Evolutionary conservation across 1,139 yeast genomes (phyloP).

Genomic region (Yamadazyma jaroonii): DNA sequence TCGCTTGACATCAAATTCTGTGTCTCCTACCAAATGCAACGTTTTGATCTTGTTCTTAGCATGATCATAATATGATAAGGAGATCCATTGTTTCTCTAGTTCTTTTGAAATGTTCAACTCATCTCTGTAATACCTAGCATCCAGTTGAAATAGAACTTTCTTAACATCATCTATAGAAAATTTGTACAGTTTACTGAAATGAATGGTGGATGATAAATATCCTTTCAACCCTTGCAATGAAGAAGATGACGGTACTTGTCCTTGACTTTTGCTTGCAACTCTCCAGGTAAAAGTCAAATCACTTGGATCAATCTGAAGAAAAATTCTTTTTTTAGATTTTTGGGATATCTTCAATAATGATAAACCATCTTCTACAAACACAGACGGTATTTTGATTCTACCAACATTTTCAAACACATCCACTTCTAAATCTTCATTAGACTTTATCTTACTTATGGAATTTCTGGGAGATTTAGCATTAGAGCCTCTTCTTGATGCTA

Average conservation of each 20-base stretch:
- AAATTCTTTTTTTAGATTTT: constrained; percentile 56
- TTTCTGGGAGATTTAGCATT: constrained; percentile 4
- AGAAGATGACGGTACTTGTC: constrained; percentile 1
- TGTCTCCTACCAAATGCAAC: constrained; percentile 73
- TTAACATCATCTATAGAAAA: constrained; percentile 72
- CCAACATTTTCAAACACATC: constrained; percentile 11
- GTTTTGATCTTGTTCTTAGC: constrained; percentile 55
- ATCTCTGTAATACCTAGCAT: constrained; percentile 81
- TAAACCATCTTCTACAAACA: constrained; percentile 41
- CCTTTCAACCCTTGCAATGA: constrained; percentile 15
- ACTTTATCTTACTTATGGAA: constrained; percentile 2
- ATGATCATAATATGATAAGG: constrained; percentile 66
- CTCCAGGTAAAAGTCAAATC: constrained; percentile 50
- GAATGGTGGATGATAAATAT: constrained; percentile 7
- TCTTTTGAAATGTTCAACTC: constrained; percentile 73
- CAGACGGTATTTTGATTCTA: constrained; percentile 16
- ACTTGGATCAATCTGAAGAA: constrained; percentile 30
- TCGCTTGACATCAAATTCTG: constrained; percentile 55
- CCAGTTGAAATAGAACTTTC: constrained; percentile 61
- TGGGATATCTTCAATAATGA: constrained; percentile 64
- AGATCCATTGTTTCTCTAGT: constrained; percentile 69
- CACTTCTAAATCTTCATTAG: constrained; percentile 8
- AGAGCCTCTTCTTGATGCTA: constrained; percentile 1
- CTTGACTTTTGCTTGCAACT: constrained; percentile 32
- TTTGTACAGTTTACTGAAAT: constrained; percentile 27